Evolutionary conservation across 176 grass and related monocot genomes (phyloP).

Genomic region (Musa schizocarpa): DNA sequence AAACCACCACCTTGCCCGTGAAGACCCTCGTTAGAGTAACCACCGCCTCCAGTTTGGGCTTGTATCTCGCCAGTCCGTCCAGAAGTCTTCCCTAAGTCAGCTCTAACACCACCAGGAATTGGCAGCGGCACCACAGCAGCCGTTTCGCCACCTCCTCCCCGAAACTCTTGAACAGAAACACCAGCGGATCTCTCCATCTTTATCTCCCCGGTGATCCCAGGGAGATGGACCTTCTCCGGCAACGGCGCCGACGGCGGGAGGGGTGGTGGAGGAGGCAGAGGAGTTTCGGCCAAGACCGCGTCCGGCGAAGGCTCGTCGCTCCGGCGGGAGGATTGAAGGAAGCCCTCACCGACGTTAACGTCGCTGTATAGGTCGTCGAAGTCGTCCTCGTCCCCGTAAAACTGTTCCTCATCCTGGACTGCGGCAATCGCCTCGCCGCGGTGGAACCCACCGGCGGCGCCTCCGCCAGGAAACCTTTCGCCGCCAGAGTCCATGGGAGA

Average conservation of each 20-base stretch:
- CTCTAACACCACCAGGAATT: constrained; percentile 7
- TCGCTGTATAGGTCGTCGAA: constrained; percentile 20
- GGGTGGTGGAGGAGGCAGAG: background rate
- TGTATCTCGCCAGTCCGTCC: constrained; percentile 39
- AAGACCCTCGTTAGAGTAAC: constrained; percentile 3
- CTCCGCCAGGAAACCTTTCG: too few relatives aligned
- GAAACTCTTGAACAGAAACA: constrained; percentile 3
- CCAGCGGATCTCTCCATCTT: constrained; percentile 31
- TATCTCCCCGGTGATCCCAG: constrained; percentile 22
- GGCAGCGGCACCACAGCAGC: constrained; percentile 6
- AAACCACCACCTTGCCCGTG: constrained; percentile 23
- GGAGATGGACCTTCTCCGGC: constrained; percentile 46
- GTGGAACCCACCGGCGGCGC: background rate
- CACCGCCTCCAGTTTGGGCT: constrained; percentile 14
- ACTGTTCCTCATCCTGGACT: constrained; percentile 6
- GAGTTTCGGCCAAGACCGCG: background rate
- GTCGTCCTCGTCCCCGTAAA: constrained; percentile 15
- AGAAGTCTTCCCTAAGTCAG: background rate
- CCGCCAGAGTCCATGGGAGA: background rate
- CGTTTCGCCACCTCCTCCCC: constrained; percentile 4
- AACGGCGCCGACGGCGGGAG: constrained; percentile 13
- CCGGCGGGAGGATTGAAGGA: background rate
- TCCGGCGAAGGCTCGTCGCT: background rate
- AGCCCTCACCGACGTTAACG: constrained; percentile 17
- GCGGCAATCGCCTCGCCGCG: constrained; percentile 1